A percentile compares a stretch with the other conserved stretches of the same genome.
These are phyloP conservation scores for Spiromastix sp. DNA, from an alignment of 2,329 filamentous ascomycete genomes.

Conservation along the genomic window DNA sequence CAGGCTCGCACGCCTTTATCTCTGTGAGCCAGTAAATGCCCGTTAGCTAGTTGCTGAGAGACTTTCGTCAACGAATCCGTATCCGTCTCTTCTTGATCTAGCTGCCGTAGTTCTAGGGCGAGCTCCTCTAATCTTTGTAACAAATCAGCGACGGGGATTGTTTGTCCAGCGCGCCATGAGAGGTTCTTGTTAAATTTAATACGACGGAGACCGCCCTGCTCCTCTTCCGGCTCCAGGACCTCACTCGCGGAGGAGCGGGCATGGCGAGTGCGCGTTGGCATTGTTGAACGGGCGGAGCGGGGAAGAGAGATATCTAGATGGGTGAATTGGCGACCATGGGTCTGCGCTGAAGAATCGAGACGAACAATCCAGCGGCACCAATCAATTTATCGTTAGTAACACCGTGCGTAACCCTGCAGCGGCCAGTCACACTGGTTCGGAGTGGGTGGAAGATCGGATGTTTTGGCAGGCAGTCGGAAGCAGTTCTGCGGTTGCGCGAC, in stretches of 20 bases:
- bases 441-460: too few relatives aligned
- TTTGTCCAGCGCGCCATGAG: constrained; percentile 83
- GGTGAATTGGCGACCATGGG: constrained; percentile 3
- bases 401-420: too few relatives aligned
- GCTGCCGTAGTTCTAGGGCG: constrained; percentile 68
- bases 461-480: too few relatives aligned
- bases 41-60: constrained; percentile 72
- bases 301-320: too few relatives aligned
- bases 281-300: constrained; percentile 17
- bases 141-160: constrained; percentile 74
- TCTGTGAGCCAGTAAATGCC: constrained; percentile 79
- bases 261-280: constrained; percentile 35
- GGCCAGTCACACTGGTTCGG: neutral
- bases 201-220: constrained; percentile 21
- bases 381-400: too few relatives aligned
- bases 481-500: too few relatives aligned
- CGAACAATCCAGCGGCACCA: too few relatives aligned
- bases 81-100: constrained; percentile 80
- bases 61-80: constrained; percentile 74
- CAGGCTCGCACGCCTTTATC: constrained; percentile 88
- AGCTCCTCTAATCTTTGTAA: constrained; percentile 71
- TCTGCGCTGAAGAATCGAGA: neutral
- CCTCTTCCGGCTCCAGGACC: constrained; percentile 20
- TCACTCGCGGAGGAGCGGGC: constrained; percentile 22
- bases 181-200: constrained; percentile 78